Conservation (phyloP, 495 filamentous ascomycete species). For the Gamarada debralockiae region DNA sequence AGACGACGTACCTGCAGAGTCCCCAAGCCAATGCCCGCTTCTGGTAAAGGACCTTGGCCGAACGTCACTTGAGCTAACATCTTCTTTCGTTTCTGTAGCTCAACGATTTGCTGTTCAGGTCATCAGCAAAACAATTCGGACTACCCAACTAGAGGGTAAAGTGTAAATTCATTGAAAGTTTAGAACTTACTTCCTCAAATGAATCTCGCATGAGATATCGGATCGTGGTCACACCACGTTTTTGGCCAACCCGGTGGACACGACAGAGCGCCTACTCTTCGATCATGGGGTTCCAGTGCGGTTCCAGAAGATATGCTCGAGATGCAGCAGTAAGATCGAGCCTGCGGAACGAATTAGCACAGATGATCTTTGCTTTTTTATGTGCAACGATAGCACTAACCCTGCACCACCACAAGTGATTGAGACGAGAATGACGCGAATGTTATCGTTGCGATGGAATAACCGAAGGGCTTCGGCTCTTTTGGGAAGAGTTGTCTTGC, state of each 20-base stretch:
- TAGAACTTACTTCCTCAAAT: conserved; percentile 29
- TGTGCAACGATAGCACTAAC: neutral
- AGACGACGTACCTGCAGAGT: too few relatives aligned
- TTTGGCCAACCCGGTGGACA: conserved; percentile 30
- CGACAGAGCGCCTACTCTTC: conserved; percentile 30
- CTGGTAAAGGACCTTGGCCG: too few relatives aligned
- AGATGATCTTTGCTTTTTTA: neutral
- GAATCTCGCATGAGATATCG: conserved; percentile 28
- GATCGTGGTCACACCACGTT: conserved; percentile 21
- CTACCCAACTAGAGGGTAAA: too few relatives aligned
- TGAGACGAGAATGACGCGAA: conserved; percentile 9
- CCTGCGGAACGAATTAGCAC: neutral
- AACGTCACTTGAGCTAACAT: too few relatives aligned
- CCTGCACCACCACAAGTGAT: conserved; percentile 7
- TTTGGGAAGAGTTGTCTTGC: too few relatives aligned
- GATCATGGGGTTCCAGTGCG: conserved; percentile 31
- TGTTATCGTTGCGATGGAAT: too few relatives aligned
- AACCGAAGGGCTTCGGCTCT: too few relatives aligned
- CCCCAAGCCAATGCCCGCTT: too few relatives aligned
- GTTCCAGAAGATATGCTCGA: conserved; percentile 26
- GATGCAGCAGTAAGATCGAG: conserved; percentile 26
- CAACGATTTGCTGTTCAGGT: too few relatives aligned
- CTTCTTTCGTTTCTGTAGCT: too few relatives aligned
- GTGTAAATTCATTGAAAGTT: too few relatives aligned
- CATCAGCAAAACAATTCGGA: too few relatives aligned